Evolutionary conservation across 2,329 filamentous ascomycete genomes (phyloP).

Genomic region (Colletotrichum australisinense): DNA sequence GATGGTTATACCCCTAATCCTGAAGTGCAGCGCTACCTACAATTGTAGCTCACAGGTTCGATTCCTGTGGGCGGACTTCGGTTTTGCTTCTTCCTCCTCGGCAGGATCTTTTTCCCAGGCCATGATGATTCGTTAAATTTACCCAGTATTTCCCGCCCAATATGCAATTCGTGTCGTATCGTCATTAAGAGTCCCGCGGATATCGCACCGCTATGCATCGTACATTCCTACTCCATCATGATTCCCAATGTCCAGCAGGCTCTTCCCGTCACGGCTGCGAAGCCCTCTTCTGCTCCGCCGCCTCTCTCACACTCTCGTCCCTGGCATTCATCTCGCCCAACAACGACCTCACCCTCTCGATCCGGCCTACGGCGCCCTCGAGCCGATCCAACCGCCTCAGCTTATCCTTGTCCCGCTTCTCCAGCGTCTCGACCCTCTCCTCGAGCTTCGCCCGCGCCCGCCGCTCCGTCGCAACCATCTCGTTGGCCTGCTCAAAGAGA

Average conservation of each 20-base stretch:
- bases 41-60: too few relatives aligned
- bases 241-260: neutral
- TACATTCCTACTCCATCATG: neutral
- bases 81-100: too few relatives aligned
- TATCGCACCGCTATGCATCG: slow-evolving; percentile 14
- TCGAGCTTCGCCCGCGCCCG: slow-evolving; percentile 77
- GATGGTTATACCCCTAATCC: too few relatives aligned
- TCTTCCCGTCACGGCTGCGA: neutral
- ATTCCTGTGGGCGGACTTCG: too few relatives aligned
- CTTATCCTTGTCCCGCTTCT: slow-evolving; percentile 78
- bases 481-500: slow-evolving; percentile 85
- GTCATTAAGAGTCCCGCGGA: slow-evolving; percentile 11
- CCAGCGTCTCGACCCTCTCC: slow-evolving; percentile 75
- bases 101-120: too few relatives aligned
- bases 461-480: slow-evolving; percentile 86
- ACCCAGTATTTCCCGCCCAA: slow-evolving; percentile 2
- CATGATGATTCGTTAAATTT: neutral
- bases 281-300: slow-evolving; percentile 9
- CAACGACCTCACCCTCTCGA: slow-evolving; percentile 76
- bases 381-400: slow-evolving; percentile 74
- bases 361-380: slow-evolving; percentile 76
- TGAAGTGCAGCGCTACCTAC: too few relatives aligned
- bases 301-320: slow-evolving; percentile 1
- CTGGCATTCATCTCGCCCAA: slow-evolving; percentile 51
- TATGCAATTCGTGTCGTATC: slow-evolving; percentile 30